Percentiles rank a stretch among this genome's conserved stretches.
Evolutionary conservation across 1,284 basidiomycete genomes (phyloP).

Genomic region (Boletus smithii): DNA sequence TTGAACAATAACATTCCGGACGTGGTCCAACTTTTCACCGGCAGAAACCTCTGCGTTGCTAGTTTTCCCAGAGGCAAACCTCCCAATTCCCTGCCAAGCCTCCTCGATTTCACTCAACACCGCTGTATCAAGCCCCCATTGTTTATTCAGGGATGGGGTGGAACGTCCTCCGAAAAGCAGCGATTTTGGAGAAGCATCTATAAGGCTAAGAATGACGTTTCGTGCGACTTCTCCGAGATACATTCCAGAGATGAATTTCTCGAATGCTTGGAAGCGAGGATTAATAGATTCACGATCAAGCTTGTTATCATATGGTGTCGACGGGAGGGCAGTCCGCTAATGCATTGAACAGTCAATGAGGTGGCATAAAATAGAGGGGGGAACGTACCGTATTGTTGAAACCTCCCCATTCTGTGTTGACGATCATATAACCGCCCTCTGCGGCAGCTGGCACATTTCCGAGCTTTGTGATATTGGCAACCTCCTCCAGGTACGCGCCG

Average conservation of each 20-base stretch:
- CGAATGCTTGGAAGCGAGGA: slow-evolving; percentile 90
- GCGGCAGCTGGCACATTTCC: slow-evolving; percentile 56
- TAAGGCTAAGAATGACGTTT: slow-evolving; percentile 79
- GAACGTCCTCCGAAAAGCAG: slow-evolving; percentile 81
- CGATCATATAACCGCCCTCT: slow-evolving; percentile 80
- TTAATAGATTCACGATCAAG: slow-evolving; percentile 94
- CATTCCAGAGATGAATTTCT: slow-evolving; percentile 99
- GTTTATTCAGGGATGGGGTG: slow-evolving; percentile 72
- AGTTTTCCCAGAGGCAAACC: slow-evolving; percentile 17
- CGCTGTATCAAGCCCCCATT: slow-evolving; percentile 93
- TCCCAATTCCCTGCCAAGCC: slow-evolving; percentile 54
- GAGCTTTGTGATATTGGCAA: slow-evolving; percentile 83
- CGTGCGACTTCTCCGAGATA: slow-evolving; percentile 95
- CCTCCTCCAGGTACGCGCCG: slow-evolving; percentile 91
- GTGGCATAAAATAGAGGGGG: background rate
- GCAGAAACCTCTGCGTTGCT: too few species aligned
- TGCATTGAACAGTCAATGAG: slow-evolving; percentile 6
- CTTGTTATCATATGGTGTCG: slow-evolving; percentile 91
- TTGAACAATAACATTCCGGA: slow-evolving; percentile 59
- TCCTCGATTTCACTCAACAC: slow-evolving; percentile 87
- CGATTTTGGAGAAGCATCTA: slow-evolving; percentile 73
- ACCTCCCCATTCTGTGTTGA: slow-evolving; percentile 98
- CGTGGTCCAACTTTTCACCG: slow-evolving; percentile 40
- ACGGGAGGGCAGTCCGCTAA: slow-evolving; percentile 81
- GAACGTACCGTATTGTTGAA: slow-evolving; percentile 84